Evolutionary conservation across 306 rosid species (phyloP), one percentile per base, ranked within the genome.

Genomic region (Lupinus albus): DNA sequence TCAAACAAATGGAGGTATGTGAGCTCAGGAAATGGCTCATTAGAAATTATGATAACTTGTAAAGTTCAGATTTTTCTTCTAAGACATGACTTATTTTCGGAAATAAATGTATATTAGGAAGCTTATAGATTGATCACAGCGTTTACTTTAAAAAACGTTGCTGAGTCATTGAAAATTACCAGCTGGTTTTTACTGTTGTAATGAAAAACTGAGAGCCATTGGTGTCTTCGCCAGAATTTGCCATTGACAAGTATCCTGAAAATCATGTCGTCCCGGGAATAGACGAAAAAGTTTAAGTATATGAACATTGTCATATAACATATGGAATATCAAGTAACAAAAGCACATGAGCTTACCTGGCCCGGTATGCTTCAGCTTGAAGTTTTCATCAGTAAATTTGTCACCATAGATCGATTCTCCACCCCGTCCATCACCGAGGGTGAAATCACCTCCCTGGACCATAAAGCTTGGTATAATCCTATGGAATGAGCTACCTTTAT

Each of bases 391-490:
- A 1, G 88, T 85, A 88, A 91, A 88, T 59, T 65, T 78, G 51
- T 36, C 88, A 13, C 93, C 97, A 25, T 88, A 91, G 50, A 88
- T 86, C 12, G 96, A 88, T 71, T 91, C 96, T 54, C 97, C 93
- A 44, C 97, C 97, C 54, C 88, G 79, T 52, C 97, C 97, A 80
- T 88, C 89, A 11, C 96, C 93, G 38, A 4, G 80, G 39, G 96
- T 88, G 71, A 91, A 91, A 82, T 88, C 97, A 54, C 93, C 97
- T 1, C 97, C 97, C 45, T 91, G 97, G 64, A 86, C 89, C 96
- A 88, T 88, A 70, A 91, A 88, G 77, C 86, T 81, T 32, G 89
- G 93, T 72, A 86, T 91, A 53, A 88, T 86, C 72, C 96, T 81
- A 58, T 91, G 97, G 83, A 91, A 91, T 72, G 76, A 33, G 73